Percentiles rank a stretch among this genome's conserved stretches.
Conservation (phyloP, 2,329 filamentous ascomycete species). For the Cladosporium sp. region DNA sequence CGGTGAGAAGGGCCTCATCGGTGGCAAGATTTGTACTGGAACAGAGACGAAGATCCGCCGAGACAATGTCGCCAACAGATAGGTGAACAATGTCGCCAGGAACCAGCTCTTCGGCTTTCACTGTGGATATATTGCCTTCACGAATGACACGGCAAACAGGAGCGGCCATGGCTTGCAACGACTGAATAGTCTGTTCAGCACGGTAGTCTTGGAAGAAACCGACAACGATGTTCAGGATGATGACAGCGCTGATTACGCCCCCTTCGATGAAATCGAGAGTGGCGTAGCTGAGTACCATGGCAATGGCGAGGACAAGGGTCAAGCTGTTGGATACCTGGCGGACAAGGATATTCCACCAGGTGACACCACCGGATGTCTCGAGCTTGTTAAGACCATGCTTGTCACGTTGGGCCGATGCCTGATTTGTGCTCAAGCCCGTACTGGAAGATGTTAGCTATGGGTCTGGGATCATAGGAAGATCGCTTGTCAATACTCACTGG, state of each 20-base stretch:
- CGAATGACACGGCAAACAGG: slow-evolving; percentile 54
- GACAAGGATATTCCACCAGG: slow-evolving; percentile 30
- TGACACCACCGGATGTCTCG: slow-evolving; percentile 25
- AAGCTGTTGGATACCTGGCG: slow-evolving; percentile 36
- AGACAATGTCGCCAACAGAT: slow-evolving; percentile 62
- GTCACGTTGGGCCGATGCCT: slow-evolving; percentile 20
- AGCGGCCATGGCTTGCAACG: slow-evolving; percentile 51
- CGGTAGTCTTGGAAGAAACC: slow-evolving; percentile 58
- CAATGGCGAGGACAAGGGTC: slow-evolving; percentile 47
- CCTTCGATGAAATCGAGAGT: slow-evolving; percentile 58
- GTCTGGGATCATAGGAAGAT: not conserved
- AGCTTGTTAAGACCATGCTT: slow-evolving; percentile 28
- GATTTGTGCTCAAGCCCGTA: slow-evolving; percentile 21
- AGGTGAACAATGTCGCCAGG: slow-evolving; percentile 62
- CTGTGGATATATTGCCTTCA: slow-evolving; percentile 44
- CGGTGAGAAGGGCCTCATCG: slow-evolving; percentile 67
- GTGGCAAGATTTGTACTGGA: slow-evolving; percentile 70
- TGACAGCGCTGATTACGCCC: slow-evolving; percentile 54
- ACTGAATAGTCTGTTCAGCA: slow-evolving; percentile 57
- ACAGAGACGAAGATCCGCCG: slow-evolving; percentile 58
- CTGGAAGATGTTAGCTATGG: slow-evolving; percentile 15
- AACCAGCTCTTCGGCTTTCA: slow-evolving; percentile 57
- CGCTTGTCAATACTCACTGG: not conserved
- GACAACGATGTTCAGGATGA: slow-evolving; percentile 54
- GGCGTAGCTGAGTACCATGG: slow-evolving; percentile 54